phyloP scores from a whole-genome alignment of 257 asterid genomes.

The Avicennia marina region DNA sequence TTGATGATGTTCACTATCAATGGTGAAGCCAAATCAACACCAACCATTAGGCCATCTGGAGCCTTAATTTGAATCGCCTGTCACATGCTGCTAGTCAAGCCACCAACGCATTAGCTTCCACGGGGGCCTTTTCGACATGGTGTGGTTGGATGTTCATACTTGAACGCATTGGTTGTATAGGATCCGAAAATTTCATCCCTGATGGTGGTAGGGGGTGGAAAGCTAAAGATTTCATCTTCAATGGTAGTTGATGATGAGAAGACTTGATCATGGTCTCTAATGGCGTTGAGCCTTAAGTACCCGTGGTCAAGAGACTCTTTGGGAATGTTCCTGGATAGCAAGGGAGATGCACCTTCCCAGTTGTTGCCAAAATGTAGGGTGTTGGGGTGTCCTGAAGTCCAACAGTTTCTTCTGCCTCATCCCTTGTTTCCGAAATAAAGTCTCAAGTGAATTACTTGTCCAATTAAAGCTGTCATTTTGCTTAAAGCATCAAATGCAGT shows the following conservation, averaged over 20 bases:
- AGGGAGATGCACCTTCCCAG: constrained; percentile 84
- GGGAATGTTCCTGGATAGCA: constrained; percentile 61
- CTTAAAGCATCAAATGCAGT: too few relatives aligned
- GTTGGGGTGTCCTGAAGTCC: constrained; percentile 73
- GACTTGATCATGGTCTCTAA: constrained; percentile 33
- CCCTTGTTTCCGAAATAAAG: too few relatives aligned
- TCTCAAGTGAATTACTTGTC: too few relatives aligned
- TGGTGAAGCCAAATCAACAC: constrained; percentile 30
- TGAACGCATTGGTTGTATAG: not conserved
- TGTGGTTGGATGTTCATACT: constrained; percentile 13
- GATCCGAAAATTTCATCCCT: constrained; percentile 32
- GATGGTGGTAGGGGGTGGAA: constrained; percentile 19
- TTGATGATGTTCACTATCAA: too few relatives aligned
- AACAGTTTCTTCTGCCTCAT: constrained; percentile 35
- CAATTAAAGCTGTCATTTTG: too few relatives aligned
- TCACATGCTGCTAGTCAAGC: constrained; percentile 20
- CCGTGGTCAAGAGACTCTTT: constrained; percentile 57
- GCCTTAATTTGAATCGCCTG: constrained; percentile 18
- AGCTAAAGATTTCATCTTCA: constrained; percentile 23
- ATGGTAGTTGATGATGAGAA: constrained; percentile 28
- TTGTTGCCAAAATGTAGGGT: constrained; percentile 53
- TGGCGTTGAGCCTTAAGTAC: constrained; percentile 37
- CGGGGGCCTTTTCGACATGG: constrained; percentile 25
- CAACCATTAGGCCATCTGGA: constrained; percentile 80
- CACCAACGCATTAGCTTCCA: constrained; percentile 40